Evolutionary conservation across 768 basidiomycete species (phyloP).

Genomic region (Leucogyrophana mollusca): DNA sequence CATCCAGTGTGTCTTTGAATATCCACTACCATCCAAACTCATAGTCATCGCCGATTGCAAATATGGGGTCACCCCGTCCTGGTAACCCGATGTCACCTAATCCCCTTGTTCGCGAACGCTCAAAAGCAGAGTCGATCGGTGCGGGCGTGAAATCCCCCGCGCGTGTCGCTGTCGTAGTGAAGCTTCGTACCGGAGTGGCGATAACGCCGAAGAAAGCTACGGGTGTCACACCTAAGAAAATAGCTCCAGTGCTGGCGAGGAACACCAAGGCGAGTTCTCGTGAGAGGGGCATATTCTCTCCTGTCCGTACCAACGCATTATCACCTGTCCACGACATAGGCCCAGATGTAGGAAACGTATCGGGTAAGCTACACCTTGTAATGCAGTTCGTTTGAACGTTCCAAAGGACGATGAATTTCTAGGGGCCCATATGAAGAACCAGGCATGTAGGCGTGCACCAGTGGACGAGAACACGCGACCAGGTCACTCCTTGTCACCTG

Average conservation of each 20-base stretch:
- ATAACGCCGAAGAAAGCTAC: constrained; percentile 19
- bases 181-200: constrained; percentile 14
- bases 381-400: no score
- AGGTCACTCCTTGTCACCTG: no score
- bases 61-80: constrained; percentile 4
- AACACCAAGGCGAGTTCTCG: neutral
- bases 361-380: no score
- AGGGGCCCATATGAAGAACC: no score
- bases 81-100: no score
- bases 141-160: constrained; percentile 19
- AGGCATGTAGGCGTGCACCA: no score
- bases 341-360: no score
- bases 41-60: neutral
- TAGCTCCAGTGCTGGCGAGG: neutral
- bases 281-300: constrained; percentile 8
- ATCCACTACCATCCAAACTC: no score
- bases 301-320: constrained; percentile 14
- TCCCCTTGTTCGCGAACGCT: constrained; percentile 5
- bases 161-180: constrained; percentile 12
- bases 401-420: no score
- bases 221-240: neutral
- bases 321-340: constrained; percentile 23
- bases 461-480: no score
- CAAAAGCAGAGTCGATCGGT: constrained; percentile 6
- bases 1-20: no score